Conservation (phyloP, 495 filamentous ascomycete genomes). For the Penicillium malachiteum region DNA sequence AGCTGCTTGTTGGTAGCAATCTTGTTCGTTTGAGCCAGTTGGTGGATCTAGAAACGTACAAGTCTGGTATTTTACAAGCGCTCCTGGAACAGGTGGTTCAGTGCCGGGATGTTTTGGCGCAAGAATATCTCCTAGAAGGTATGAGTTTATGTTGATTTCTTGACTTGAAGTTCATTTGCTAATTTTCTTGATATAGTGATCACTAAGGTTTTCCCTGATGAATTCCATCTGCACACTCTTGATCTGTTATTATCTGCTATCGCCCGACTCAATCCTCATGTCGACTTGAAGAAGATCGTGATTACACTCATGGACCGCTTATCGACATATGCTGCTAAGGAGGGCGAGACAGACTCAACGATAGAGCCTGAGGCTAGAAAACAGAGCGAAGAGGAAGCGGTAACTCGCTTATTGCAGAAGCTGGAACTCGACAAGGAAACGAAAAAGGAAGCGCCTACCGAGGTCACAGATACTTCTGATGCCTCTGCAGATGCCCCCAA, state of each 20-base stretch:
- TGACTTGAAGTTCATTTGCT: slow-evolving; percentile 13
- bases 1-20: slow-evolving; percentile 93
- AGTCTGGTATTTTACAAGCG: slow-evolving; percentile 82
- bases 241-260: slow-evolving; percentile 92
- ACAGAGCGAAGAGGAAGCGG: slow-evolving; percentile 81
- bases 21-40: slow-evolving; percentile 92
- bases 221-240: slow-evolving; percentile 94
- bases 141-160: slow-evolving; percentile 9
- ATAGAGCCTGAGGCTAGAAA: slow-evolving; percentile 69
- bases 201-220: slow-evolving; percentile 98
- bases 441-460: slow-evolving; percentile 37
- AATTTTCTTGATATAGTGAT: slow-evolving; percentile 63
- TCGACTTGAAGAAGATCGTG: slow-evolving; percentile 96
- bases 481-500: slow-evolving; percentile 26
- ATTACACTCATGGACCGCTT: slow-evolving; percentile 97
- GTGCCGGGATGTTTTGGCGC: slow-evolving; percentile 92
- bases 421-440: slow-evolving; percentile 67
- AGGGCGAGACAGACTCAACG: slow-evolving; percentile 65
- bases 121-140: slow-evolving; percentile 95
- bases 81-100: slow-evolving; percentile 96
- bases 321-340: slow-evolving; percentile 86
- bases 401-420: slow-evolving; percentile 71
- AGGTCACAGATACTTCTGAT: slow-evolving; percentile 31
- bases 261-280: slow-evolving; percentile 86
- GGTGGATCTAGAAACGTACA: slow-evolving; percentile 91